Base-by-base conservation (phyloP, 1,284 basidiomycete species). In the Rhodotorula sp. region DNA sequence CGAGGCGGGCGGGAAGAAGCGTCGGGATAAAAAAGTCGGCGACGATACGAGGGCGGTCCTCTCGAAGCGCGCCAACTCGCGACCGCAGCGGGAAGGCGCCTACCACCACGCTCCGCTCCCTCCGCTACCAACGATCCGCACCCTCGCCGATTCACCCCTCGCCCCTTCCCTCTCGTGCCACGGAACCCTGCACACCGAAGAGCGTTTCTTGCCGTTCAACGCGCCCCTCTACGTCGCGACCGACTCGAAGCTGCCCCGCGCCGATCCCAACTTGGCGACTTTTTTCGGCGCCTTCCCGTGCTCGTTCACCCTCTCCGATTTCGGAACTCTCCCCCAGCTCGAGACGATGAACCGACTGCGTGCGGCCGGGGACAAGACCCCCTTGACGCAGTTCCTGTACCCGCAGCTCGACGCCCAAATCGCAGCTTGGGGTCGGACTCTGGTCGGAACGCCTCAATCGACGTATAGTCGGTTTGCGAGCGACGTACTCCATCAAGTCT, bases 361-460 rank as follows among this genome's bases (percentile, higher is more conserved):
- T 48, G 89, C 87, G 74, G 82, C 78, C 16, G 82, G 85, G 54
- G 90, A 91, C 78, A 85, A 84, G 2, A 81, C 87, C 26, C 78
- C 71, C 47, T 80, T 91, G 61, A 83, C 80, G 34, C 76, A 78
- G 15, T 87, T 88, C 77, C 71, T 90, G 29, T 75, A 85, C 31
- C 88, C 90, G 2, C 85, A 91, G 67, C 78, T 92, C 48, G 90
- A 91, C 78, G 89, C 88, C 14, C 84, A 90, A 81, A 85, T 91
- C 47, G 85, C 87, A 26, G 86, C 86, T 1, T 84, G 84, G 64
- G 88, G 87, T 2, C 80, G 83, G 77, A 82, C 79, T n/a, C 84
- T 90, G 48, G 85, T 88, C 1, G 89, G 88, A 2, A 91, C 89
- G 18, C 84, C 86, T n/a, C 69, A 85, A 64, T 90, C 89, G 78